Percentiles rank a stretch among this genome's conserved stretches.
These are phyloP conservation scores for Rehmannia glutinosa DNA, from an alignment of 257 asterid genomes.

Conservation along the genomic window DNA sequence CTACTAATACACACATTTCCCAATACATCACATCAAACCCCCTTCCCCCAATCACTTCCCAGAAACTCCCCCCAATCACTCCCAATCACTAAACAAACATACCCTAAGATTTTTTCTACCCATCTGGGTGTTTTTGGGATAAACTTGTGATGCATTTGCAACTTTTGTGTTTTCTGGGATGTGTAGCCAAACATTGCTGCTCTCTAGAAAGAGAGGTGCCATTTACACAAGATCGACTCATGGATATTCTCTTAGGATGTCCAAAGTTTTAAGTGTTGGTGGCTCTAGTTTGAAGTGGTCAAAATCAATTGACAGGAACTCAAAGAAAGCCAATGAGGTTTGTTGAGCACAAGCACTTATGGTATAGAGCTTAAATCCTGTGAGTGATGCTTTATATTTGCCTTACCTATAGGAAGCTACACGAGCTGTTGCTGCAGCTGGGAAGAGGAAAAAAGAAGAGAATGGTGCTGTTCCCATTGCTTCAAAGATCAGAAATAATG, in stretches of 20 bases:
- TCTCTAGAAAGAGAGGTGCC: slow-evolving; percentile 76
- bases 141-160: slow-evolving; percentile 22
- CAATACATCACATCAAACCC: too few relatives aligned
- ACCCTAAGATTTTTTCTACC: neutral
- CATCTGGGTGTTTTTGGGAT: slow-evolving; percentile 11
- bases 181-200: slow-evolving; percentile 59
- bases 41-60: too few relatives aligned
- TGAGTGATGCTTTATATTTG: slow-evolving; percentile 14
- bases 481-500: slow-evolving; percentile 54
- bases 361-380: slow-evolving; percentile 11
- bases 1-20: too few relatives aligned
- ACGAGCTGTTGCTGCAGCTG: slow-evolving; percentile 73
- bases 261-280: slow-evolving; percentile 72
- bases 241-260: slow-evolving; percentile 82
- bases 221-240: slow-evolving; percentile 70
- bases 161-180: slow-evolving; percentile 1
- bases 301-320: slow-evolving; percentile 78
- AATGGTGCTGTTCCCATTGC: slow-evolving; percentile 36
- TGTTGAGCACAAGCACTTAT: slow-evolving; percentile 29
- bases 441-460: slow-evolving; percentile 56
- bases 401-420: slow-evolving; percentile 65
- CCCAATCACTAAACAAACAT: too few relatives aligned
- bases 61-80: too few relatives aligned
- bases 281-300: slow-evolving; percentile 94
- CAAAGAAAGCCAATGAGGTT: slow-evolving; percentile 81